Evolutionary conservation across 208 protist species (phyloP).

Genomic region (Chromosphaera perkinsii): DNA sequence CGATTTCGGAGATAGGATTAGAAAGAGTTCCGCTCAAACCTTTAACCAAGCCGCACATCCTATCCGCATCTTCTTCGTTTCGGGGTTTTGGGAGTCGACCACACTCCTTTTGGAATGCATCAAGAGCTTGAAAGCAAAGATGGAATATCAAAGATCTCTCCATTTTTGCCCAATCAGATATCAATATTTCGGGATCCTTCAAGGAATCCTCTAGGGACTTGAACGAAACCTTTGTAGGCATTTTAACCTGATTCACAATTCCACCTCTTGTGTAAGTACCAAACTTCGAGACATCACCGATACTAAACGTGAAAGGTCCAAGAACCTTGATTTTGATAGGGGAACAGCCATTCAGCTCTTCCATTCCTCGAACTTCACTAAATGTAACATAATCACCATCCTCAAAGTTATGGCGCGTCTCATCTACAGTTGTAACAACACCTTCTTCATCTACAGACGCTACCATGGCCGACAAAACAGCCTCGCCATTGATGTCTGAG

Average conservation of each 20-base stretch:
- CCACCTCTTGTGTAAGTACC: constrained; percentile 48
- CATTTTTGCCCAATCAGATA: constrained; percentile 17
- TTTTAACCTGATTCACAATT: constrained; percentile 26
- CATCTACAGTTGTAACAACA: constrained; percentile 62
- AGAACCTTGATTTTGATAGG: constrained; percentile 30
- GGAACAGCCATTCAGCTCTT: constrained; percentile 55
- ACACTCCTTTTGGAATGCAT: not conserved
- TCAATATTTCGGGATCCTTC: not conserved
- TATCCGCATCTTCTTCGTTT: constrained; percentile 1
- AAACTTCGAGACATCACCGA: constrained; percentile 46
- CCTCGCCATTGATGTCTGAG: constrained; percentile 65
- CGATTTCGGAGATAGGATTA: not conserved
- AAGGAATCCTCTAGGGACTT: constrained; percentile 9
- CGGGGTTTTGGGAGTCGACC: not conserved
- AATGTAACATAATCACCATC: constrained; percentile 71
- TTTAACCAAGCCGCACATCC: not conserved
- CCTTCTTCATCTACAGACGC: constrained; percentile 50
- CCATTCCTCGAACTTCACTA: constrained; percentile 72
- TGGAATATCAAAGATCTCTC: constrained; percentile 8
- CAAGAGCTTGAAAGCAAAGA: constrained; percentile 22
- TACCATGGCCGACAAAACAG: constrained; percentile 44
- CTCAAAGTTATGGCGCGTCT: constrained; percentile 59
- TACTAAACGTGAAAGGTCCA: constrained; percentile 49
- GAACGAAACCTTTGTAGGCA: not conserved
- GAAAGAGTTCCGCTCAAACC: not conserved